Evolutionary conservation across 139 green algal species (phyloP).

Genomic region (Bryopsis sp.): DNA sequence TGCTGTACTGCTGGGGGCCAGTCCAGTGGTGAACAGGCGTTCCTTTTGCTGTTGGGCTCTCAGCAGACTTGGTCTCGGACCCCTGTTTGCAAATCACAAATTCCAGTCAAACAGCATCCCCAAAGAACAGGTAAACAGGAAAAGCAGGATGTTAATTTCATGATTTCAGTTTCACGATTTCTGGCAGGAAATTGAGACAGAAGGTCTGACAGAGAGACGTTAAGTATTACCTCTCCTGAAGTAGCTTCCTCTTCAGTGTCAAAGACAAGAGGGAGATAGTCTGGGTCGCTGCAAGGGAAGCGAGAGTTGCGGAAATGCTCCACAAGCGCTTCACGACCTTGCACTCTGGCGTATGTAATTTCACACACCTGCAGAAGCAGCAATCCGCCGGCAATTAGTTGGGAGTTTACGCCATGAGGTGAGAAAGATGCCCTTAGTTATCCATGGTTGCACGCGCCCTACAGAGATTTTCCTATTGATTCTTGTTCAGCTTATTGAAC

Average conservation of each 20-base stretch:
- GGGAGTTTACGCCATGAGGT: too few species aligned
- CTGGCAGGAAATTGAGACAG: background rate
- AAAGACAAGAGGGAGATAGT: conserved; percentile 35
- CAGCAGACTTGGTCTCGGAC: background rate
- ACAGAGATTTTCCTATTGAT: too few species aligned
- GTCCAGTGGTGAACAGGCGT: conserved; percentile 19
- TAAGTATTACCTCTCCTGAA: background rate
- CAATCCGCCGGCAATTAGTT: too few species aligned
- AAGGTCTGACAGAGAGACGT: background rate
- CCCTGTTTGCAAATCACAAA: background rate
- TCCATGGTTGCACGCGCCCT: too few species aligned
- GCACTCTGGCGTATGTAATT: conserved; percentile 92
- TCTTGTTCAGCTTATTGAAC: too few species aligned
- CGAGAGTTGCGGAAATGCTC: conserved; percentile 94
- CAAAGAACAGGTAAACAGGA: background rate
- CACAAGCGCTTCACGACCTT: conserved; percentile 77
- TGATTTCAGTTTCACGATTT: too few species aligned
- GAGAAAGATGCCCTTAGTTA: too few species aligned
- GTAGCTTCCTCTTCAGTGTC: background rate
- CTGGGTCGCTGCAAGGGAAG: conserved; percentile 37
- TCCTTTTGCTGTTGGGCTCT: conserved; percentile 6
- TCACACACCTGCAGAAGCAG: conserved; percentile 45
- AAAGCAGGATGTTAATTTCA: background rate
- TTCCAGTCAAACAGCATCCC: background rate
- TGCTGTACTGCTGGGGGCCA: background rate